Percentiles rank a stretch among this genome's conserved stretches.
These are phyloP conservation scores for Phaeosphaeria sp. DNA, from an alignment of 2,329 filamentous ascomycete genomes.

Conservation along the genomic window DNA sequence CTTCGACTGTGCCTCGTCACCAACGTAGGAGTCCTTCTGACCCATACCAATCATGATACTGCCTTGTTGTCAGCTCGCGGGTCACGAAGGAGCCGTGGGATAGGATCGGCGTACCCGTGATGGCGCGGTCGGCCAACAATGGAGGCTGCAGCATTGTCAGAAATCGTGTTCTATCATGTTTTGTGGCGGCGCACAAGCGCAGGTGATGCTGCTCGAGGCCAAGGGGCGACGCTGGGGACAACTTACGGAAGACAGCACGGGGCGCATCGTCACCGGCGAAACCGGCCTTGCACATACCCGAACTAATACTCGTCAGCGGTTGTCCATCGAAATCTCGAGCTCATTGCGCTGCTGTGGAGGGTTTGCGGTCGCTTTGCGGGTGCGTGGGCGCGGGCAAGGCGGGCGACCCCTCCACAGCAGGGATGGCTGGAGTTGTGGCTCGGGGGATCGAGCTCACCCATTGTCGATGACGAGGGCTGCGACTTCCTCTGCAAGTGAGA, in stretches of 20 bases:
- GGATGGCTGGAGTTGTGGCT: constrained; percentile 42
- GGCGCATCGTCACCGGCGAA: constrained; percentile 99
- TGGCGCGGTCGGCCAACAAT: constrained; percentile 99
- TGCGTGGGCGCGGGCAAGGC: constrained; percentile 32
- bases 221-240: constrained; percentile 18
- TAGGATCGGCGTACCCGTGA: constrained; percentile 81
- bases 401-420: constrained; percentile 48
- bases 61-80: constrained; percentile 50
- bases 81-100: constrained; percentile 20
- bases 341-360: constrained; percentile 32
- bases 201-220: constrained; percentile 14
- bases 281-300: constrained; percentile 99
- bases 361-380: constrained; percentile 27
- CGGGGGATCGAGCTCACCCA: constrained; percentile 79
- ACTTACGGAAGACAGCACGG: constrained; percentile 99
- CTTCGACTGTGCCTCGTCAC: constrained; percentile 99
- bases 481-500: constrained; percentile 84
- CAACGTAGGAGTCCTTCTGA: constrained; percentile 99
- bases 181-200: constrained; percentile 10
- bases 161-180: constrained; percentile 21
- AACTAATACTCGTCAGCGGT: constrained; percentile 67
- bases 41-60: constrained; percentile 99
- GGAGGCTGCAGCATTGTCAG: constrained; percentile 70
- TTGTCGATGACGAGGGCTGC: constrained; percentile 99
- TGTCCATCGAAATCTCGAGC: constrained; percentile 28